Base-by-base conservation (phyloP, 1,284 basidiomycete species). In the Boletellus deceptivus region DNA sequence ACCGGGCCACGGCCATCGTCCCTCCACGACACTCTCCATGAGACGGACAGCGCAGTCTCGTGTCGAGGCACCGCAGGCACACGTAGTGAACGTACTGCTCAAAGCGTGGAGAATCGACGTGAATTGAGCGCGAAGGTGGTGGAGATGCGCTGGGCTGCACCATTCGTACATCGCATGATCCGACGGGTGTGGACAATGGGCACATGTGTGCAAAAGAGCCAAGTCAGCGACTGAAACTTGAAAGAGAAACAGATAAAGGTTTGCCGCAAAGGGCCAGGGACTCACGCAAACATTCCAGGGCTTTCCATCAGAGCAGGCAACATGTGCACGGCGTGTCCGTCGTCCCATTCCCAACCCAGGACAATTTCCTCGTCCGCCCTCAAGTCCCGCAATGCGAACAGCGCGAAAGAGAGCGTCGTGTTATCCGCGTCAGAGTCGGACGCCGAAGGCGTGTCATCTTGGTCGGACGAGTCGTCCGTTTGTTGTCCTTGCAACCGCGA, bases 331-430 rank as follows among this genome's bases (percentile, higher is more conserved):
- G 90, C 84, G 63, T 93, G 91, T 6, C 84, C 83, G 61, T 98
- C 94, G 59, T 97, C 94, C 95, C 94, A 98, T 66, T 97, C 93
- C 93, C 95, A 98, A 0, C 89, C 91, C 0, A 98, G 70, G 0
- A 95, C 84, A 36, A 98, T 82, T 71, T 98, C 96, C 60, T 96
- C 93, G 45, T 87, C 79, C 34, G 83, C 81, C 53, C 80, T 80
- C 53, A 98, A 77, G 58, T 93, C 88, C 16, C 83, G 72, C 17
- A 88, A 68, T 0, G 93, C 91, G 59, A 96, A 98, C 2, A 98
- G 72, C 0, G 86, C 94, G 63, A 98, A 94, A 1, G 77, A 73
- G 1, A 96, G 72, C 22, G 78, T 75, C 3, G 72, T 71, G 17
- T 73, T 69, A 7, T 74, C 72, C 0, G 58, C 53, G 24, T 67